Evolutionary conservation across 805 yeast genomes (phyloP).

Genomic region (Wickerhamomyces tratensis): DNA sequence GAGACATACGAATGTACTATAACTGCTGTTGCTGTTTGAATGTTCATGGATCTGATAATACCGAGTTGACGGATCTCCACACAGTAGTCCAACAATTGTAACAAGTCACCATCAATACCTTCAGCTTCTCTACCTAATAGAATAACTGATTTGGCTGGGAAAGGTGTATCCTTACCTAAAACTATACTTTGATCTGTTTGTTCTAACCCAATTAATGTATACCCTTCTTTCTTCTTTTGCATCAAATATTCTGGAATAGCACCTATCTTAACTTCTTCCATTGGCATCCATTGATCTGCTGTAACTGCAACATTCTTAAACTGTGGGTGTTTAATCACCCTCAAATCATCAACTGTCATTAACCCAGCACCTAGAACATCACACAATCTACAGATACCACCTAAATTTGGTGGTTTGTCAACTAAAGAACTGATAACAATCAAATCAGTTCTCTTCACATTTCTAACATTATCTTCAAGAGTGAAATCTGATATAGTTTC

Average conservation of each 20-base stretch:
- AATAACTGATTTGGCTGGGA: slow-evolving; percentile 73
- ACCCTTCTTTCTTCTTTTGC: slow-evolving; percentile 63
- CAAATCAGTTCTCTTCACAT: slow-evolving; percentile 62
- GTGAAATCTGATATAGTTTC: slow-evolving; percentile 51
- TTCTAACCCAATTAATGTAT: slow-evolving; percentile 81
- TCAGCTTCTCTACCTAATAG: slow-evolving; percentile 81
- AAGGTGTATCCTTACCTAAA: slow-evolving; percentile 49
- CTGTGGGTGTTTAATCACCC: slow-evolving; percentile 53
- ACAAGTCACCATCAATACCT: slow-evolving; percentile 81
- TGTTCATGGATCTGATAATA: slow-evolving; percentile 89
- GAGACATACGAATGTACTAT: slow-evolving; percentile 71
- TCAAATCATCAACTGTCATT: slow-evolving; percentile 64
- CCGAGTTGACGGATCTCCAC: slow-evolving; percentile 90
- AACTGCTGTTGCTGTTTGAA: slow-evolving; percentile 94
- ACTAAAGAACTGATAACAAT: slow-evolving; percentile 88
- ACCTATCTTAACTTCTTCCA: slow-evolving; percentile 59
- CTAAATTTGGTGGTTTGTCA: slow-evolving; percentile 86
- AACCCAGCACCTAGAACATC: slow-evolving; percentile 88
- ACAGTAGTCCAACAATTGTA: slow-evolving; percentile 77
- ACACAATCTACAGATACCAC: slow-evolving; percentile 88
- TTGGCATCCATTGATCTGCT: slow-evolving; percentile 94
- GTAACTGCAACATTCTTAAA: slow-evolving; percentile 88
- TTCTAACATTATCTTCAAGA: slow-evolving; percentile 31
- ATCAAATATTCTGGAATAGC: slow-evolving; percentile 48
- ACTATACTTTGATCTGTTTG: slow-evolving; percentile 87